phyloP scores from a whole-genome alignment of 140 eudicot species.

The Stevia rebaudiana region DNA sequence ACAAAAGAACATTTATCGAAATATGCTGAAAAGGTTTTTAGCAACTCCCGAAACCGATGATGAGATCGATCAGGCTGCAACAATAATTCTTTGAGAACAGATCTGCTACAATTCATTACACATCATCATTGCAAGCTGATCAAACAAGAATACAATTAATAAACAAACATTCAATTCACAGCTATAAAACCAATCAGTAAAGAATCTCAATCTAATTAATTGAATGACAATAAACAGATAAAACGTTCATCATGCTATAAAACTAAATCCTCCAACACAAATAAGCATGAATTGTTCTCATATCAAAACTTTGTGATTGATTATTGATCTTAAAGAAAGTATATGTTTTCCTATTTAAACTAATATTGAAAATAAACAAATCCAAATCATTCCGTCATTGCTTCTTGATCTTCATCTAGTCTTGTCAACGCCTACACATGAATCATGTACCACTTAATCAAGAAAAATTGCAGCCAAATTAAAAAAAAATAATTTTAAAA shows the following conservation, averaged over 20 bases:
- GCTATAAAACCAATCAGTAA: background rate
- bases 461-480: too few relatives aligned
- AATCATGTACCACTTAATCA: conserved; percentile 46
- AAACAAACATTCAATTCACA: too few relatives aligned
- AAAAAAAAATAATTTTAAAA: too few relatives aligned
- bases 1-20: background rate
- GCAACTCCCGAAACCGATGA: background rate
- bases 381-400: conserved; percentile 34
- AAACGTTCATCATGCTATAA: background rate
- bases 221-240: conserved; percentile 6
- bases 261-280: conserved; percentile 5
- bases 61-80: background rate
- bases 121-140: too few relatives aligned
- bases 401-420: conserved; percentile 84
- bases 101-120: conserved; percentile 11
- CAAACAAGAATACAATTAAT: too few relatives aligned
- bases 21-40: background rate
- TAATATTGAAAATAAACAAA: background rate
- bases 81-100: background rate
- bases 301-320: conserved; percentile 17
- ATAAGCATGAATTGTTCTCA: conserved; percentile 4
- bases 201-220: background rate
- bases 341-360: conserved; percentile 21
- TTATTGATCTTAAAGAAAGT: conserved; percentile 21
- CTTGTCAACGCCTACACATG: conserved; percentile 75